Conservation (phyloP, 2,329 filamentous ascomycete genomes). For the Neonectria ditissima region DNA sequence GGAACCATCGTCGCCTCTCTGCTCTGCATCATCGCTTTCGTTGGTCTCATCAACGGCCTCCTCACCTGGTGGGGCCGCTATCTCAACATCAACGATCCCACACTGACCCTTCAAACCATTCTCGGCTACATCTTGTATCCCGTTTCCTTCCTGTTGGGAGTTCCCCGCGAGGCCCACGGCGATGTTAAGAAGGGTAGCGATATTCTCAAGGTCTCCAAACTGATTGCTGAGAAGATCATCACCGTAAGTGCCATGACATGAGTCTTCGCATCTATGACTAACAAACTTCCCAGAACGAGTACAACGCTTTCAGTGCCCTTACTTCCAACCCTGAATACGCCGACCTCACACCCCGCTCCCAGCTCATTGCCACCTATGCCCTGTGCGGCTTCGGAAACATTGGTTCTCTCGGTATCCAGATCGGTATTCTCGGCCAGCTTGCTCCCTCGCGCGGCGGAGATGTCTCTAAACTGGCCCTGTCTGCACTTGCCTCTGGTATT, state of each 20-base stretch:
- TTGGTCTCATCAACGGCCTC: slow-evolving; percentile 80
- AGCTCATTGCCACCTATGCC: slow-evolving; percentile 87
- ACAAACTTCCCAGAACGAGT: slow-evolving; percentile 72
- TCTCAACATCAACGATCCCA: slow-evolving; percentile 76
- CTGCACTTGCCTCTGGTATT: slow-evolving; percentile 81
- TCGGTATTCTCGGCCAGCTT: slow-evolving; percentile 86
- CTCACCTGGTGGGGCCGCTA: slow-evolving; percentile 88
- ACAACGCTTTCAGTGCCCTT: slow-evolving; percentile 75
- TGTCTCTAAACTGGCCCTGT: slow-evolving; percentile 80
- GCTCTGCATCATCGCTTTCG: slow-evolving; percentile 84
- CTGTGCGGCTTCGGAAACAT: slow-evolving; percentile 89
- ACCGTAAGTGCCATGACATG: slow-evolving; percentile 62
- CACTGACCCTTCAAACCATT: slow-evolving; percentile 79
- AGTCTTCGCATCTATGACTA: slow-evolving; percentile 14
- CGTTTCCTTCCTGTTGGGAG: slow-evolving; percentile 83
- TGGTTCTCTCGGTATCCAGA: slow-evolving; percentile 88
- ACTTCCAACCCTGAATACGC: slow-evolving; percentile 66
- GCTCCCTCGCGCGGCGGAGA: slow-evolving; percentile 80
- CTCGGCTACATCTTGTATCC: slow-evolving; percentile 84
- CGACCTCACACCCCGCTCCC: slow-evolving; percentile 74
- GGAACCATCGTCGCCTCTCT: slow-evolving; percentile 84
- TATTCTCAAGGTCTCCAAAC: slow-evolving; percentile 77
- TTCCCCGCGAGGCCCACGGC: slow-evolving; percentile 61
- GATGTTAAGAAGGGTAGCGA: slow-evolving; percentile 52
- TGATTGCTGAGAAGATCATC: slow-evolving; percentile 89